These are phyloP conservation scores for Colletotrichum neosansevieriae DNA, from an alignment of 2,329 filamentous ascomycete genomes.

Conservation along the genomic window DNA sequence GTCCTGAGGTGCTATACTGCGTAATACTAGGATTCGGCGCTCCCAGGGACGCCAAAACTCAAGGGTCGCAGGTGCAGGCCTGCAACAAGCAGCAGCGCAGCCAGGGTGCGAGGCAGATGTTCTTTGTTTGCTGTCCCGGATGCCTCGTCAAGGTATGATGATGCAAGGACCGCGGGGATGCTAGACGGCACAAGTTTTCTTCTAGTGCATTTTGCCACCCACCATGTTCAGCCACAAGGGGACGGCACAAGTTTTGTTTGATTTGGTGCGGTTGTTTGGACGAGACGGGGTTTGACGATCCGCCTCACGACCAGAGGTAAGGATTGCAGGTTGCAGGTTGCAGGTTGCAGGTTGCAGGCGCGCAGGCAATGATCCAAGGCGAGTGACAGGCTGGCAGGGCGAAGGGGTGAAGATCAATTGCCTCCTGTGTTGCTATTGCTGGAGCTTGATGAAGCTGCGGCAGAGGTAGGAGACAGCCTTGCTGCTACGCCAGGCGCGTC, in stretches of 20 bases:
- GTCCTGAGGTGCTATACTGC: constrained; percentile 1
- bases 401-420: constrained; percentile 15
- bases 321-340: constrained; percentile 4
- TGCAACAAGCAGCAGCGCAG: not conserved
- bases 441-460: constrained; percentile 6
- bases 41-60: not conserved
- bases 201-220: too few species aligned
- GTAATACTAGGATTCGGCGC: not conserved
- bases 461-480: constrained; percentile 4
- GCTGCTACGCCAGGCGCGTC: constrained; percentile 29
- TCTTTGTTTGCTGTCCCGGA: constrained; percentile 10
- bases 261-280: constrained; percentile 18
- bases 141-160: constrained; percentile 6
- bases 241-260: constrained; percentile 18
- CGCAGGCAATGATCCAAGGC: constrained; percentile 13
- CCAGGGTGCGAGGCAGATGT: constrained; percentile 4
- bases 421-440: constrained; percentile 15
- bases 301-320: constrained; percentile 7
- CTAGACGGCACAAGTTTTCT: constrained; percentile 17
- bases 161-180: constrained; percentile 22
- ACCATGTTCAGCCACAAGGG: too few species aligned
- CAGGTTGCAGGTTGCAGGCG: too few species aligned
- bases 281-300: not conserved
- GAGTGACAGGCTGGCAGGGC: constrained; percentile 24
- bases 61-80: constrained; percentile 3